Percentiles rank a stretch among this genome's conserved stretches.
Conservation (phyloP, 2,329 filamentous ascomycete species). For the Myriosclerotinia curreyana region DNA sequence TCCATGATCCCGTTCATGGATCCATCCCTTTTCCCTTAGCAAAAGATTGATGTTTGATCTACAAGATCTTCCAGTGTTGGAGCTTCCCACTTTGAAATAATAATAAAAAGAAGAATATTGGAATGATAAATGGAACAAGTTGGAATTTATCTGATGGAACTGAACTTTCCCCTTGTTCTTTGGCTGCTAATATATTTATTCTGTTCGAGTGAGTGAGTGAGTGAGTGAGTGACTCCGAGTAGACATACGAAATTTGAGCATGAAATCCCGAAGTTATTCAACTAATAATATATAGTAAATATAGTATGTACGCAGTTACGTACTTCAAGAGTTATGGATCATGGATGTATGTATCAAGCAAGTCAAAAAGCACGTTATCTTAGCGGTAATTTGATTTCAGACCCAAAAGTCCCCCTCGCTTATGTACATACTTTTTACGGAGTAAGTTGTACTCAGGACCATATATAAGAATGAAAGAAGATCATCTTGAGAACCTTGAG, state of each 20-base stretch:
- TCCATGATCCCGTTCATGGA: background rate
- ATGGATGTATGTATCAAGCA: too few species aligned
- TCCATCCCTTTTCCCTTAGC: background rate
- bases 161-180: background rate
- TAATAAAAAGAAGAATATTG: background rate
- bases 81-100: background rate
- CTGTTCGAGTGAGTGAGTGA: too few species aligned
- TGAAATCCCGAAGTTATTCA: background rate
- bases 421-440: too few species aligned
- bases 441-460: too few species aligned
- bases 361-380: background rate
- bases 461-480: too few species aligned
- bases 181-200: background rate
- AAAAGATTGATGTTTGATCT: slow-evolving; percentile 10
- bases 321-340: too few species aligned
- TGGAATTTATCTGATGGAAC: background rate
- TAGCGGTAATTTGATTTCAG: background rate
- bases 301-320: too few species aligned
- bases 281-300: too few species aligned
- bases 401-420: too few species aligned
- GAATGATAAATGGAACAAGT: background rate
- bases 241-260: background rate
- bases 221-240: too few species aligned
- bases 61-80: background rate
- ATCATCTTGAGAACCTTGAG: too few species aligned